A percentile compares a stretch with the other conserved stretches of the same genome.
Evolutionary conservation across 805 yeast genomes (phyloP).

Genomic region (Kazachstania taianensis): DNA sequence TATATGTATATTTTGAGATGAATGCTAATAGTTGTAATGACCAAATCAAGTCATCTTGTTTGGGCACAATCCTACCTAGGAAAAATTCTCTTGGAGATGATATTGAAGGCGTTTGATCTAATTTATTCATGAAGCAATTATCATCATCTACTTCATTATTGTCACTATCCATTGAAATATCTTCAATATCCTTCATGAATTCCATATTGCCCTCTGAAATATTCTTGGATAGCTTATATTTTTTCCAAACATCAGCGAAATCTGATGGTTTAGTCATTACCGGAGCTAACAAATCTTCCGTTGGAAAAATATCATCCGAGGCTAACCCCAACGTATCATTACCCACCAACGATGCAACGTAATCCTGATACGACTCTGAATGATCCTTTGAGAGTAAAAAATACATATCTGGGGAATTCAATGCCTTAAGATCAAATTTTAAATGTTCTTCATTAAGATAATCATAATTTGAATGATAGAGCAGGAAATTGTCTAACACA

Average conservation of each 20-base stretch:
- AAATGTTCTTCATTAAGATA: constrained; percentile 11
- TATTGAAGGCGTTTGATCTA: constrained; percentile 18
- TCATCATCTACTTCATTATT: constrained; percentile 4
- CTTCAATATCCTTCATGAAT: constrained; percentile 2
- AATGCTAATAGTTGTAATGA: constrained; percentile 85
- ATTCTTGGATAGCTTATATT: constrained; percentile 3
- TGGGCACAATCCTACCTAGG: constrained; percentile 72
- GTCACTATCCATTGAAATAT: background rate
- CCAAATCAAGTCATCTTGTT: constrained; percentile 92
- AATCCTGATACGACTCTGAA: constrained; percentile 15
- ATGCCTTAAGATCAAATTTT: constrained; percentile 11
- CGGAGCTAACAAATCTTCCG: constrained; percentile 4
- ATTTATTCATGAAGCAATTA: constrained; percentile 10
- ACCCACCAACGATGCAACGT: constrained; percentile 13
- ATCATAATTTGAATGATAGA: constrained; percentile 31
- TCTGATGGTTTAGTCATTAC: constrained; percentile 15
- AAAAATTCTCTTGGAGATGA: constrained; percentile 44
- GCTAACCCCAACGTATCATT: constrained; percentile 11
- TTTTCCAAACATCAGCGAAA: constrained; percentile 19
- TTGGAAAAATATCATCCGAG: constrained; percentile 6
- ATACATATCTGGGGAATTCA: constrained; percentile 12
- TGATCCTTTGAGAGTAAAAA: constrained; percentile 11
- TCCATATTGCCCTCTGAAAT: background rate
- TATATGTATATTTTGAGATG: constrained; percentile 78
- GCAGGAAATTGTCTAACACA: constrained; percentile 74